These are phyloP conservation scores for Dictyostelium purpureum DNA, from an alignment of 78 protist species.

Conservation along the genomic window DNA sequence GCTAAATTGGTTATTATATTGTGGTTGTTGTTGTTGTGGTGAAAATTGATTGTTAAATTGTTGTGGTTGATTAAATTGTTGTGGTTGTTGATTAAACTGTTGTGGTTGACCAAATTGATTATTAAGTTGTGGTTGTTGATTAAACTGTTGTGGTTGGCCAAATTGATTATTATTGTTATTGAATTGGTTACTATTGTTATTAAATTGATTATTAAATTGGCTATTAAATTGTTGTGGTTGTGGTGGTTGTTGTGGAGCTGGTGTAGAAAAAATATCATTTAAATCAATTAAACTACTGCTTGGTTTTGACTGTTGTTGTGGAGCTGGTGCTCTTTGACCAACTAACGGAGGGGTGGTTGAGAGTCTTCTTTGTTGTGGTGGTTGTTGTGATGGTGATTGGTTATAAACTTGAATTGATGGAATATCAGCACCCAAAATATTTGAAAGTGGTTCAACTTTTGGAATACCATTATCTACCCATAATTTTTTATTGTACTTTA, in stretches of 20 bases:
- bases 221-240: neutral
- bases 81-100: constrained; percentile 5
- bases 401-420: constrained; percentile 58
- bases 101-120: neutral
- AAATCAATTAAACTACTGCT: constrained; percentile 16
- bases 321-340: neutral
- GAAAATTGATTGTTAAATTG: neutral
- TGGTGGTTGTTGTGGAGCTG: neutral
- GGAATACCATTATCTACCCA: constrained; percentile 50
- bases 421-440: constrained; percentile 51
- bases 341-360: neutral
- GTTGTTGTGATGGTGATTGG: constrained; percentile 1
- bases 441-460: constrained; percentile 64
- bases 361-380: constrained; percentile 2
- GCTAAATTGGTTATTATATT: neutral
- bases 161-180: neutral
- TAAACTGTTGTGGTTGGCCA: neutral
- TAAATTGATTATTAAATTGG: neutral
- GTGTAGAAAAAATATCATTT: constrained; percentile 42
- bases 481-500: constrained; percentile 55
- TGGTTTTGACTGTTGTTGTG: neutral
- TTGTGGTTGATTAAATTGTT: neutral
- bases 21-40: constrained; percentile 3
- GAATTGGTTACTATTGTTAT: neutral
- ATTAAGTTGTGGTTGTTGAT: neutral